Base-by-base conservation (phyloP, 306 rosid species). In the Trichosanthes cucumerina region DNA sequence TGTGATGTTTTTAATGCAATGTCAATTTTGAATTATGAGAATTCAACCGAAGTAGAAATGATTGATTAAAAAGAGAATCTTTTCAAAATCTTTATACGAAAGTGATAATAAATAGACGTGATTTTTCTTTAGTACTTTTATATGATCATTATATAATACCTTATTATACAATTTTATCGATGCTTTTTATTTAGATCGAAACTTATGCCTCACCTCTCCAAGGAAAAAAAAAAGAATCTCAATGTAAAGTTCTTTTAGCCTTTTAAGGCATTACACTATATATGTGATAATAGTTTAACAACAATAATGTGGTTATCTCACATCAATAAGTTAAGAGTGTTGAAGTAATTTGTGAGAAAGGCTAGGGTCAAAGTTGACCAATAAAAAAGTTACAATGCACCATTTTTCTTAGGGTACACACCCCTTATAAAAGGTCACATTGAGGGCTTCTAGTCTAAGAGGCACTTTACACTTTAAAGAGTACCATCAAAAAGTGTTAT, bases 301-400 rank as follows among this genome's bases (percentile, higher is more conserved):
- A 47, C 53, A 13, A 47, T 12, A 47, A 47, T 47, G 5, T 12
- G 53, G 53, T 50, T 15, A 50, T 4, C 7, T 15, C 15, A 46
- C 4, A 46, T 12, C 10, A 4, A 12, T 4, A 50, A 15, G 19
- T 15, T 50, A 63, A 3, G 28, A 60, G 12, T 9, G 12, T 0
- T 3, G 5, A 65, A 65, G 72, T 65, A 65, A 65, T 65, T 34
- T 65, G 44, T 36, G 44, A 65, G 4, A 19, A 65, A 65, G 46
- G 28, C 26, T 4, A 65, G 36, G 72, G 72, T 65, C 72, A 65
- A 65, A 65, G 72, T 65, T 65, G 72, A 65, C 72, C 72, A 26
- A 26, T 2, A 26, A 62, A 26, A 62, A 63, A 33, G 71, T 33
- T 34, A n/a, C 3, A 26, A 12, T 59, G 9, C 28, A 54, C 60